These are phyloP conservation scores for Phytopythium mirpurense DNA, from an alignment of 352 stramenopile species.

Conservation along the genomic window DNA sequence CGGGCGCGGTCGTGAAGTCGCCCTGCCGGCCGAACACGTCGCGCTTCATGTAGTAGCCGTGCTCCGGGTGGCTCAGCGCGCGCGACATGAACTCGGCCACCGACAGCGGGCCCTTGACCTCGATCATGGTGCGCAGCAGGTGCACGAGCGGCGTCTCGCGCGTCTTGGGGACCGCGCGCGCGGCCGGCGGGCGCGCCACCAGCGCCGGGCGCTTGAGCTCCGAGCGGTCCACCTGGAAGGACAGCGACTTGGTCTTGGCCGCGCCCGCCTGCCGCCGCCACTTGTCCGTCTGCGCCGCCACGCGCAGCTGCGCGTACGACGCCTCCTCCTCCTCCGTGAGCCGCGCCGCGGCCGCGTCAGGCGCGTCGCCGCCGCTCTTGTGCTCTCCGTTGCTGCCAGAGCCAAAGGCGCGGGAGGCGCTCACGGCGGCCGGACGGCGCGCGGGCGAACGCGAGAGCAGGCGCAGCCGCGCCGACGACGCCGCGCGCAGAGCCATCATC, in stretches of 20 bases:
- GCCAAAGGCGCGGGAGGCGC: slow-evolving; percentile 15
- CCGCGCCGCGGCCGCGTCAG: too few relatives aligned
- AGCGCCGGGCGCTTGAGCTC: slow-evolving; percentile 51
- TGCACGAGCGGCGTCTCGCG: slow-evolving; percentile 72
- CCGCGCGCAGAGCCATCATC: too few relatives aligned
- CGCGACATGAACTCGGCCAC: slow-evolving; percentile 94
- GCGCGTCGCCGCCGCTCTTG: background rate
- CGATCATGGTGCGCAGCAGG: slow-evolving; percentile 88
- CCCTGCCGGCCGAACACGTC: slow-evolving; percentile 89
- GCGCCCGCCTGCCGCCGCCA: slow-evolving; percentile 47
- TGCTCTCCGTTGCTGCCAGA: slow-evolving; percentile 9
- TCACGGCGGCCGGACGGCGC: too few relatives aligned
- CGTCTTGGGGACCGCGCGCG: slow-evolving; percentile 32
- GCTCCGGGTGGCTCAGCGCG: slow-evolving; percentile 85
- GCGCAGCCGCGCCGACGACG: too few relatives aligned
- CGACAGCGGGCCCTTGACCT: slow-evolving; percentile 90
- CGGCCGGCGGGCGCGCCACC: slow-evolving; percentile 17
- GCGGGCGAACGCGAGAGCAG: too few relatives aligned
- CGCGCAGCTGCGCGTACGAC: slow-evolving; percentile 1
- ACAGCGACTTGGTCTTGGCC: slow-evolving; percentile 49
- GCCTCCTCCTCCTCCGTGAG: slow-evolving; percentile 6
- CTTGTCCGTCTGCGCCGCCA: slow-evolving; percentile 48
- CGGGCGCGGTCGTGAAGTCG: slow-evolving; percentile 92
- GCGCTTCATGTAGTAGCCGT: slow-evolving; percentile 96
- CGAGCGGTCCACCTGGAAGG: slow-evolving; percentile 65